Base-by-base conservation (phyloP, 805 yeast genomes). In the Sporopachydermia lactativora region DNA sequence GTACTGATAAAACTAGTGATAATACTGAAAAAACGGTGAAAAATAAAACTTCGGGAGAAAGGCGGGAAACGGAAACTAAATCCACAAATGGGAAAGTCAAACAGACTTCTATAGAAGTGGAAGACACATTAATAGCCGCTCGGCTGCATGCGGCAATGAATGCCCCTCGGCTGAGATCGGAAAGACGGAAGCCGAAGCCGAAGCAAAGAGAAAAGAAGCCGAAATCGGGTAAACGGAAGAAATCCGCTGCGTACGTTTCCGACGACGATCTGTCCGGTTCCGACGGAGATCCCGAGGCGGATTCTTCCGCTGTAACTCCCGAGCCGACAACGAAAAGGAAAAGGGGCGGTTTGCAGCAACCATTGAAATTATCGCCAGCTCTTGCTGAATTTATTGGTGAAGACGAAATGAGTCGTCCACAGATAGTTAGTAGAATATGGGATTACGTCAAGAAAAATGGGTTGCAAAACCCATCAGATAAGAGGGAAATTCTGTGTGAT, bases 391-490 rank as follows among this genome's bases (percentile, higher is more conserved):
- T 83, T 13, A 52, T 82, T 5, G 72, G 70, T 1, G 61, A 50
- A 15, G 42, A 53, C 1, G 66, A 65, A 0, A 44, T 39, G 2
- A 53, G 53, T 3, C 60, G 94, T 48, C 76, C 89, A 0, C 78
- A 78, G 52, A 76, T 80, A 14, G 86, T 81, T 5, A 79, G 79
- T 45, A 57, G 57, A 37, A 54, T 81, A 3, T 82, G 94, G 94
- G 69, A 64, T 11, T 73, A 84, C 55, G 80, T 84, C 42, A 77
- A 75, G 49, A 70, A 55, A 6, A 53, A 79, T 44, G 55, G 70
- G 18, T 57, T 83, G 19, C 94, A 82, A 53, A 73, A 80, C 46
- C 81, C 86, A 1, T 50, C 61, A 1, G 82, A 83, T 55, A 67
- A 69, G 46, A 63, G 89, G 41, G 75, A 73, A 42, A 76, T 83